Conservation (phyloP, 1,284 basidiomycete species). For the Hemileia vastatrix region DNA sequence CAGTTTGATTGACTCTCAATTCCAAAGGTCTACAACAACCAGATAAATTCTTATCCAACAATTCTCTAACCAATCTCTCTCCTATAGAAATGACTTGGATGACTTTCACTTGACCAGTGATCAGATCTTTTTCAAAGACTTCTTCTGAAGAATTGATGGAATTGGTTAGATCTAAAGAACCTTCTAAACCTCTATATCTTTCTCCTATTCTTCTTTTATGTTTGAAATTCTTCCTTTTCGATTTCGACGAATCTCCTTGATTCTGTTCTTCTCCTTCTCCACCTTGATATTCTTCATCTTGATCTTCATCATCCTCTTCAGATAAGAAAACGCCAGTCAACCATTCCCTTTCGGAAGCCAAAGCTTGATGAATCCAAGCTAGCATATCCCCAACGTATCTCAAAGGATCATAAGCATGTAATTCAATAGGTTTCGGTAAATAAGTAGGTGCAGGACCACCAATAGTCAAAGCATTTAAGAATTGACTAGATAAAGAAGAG, state of each 20-base stretch:
- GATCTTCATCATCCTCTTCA: slow-evolving; percentile 48
- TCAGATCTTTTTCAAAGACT: too few relatives aligned
- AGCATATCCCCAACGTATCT: slow-evolving; percentile 97
- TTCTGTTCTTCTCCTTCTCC: slow-evolving; percentile 59
- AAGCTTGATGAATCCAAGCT: slow-evolving; percentile 93
- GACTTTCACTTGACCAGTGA: too few relatives aligned
- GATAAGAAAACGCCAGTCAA: slow-evolving; percentile 64
- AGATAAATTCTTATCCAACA: slow-evolving; percentile 74
- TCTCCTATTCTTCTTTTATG: slow-evolving; percentile 16
- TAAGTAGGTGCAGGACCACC: slow-evolving; percentile 81
- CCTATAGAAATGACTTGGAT: too few relatives aligned
- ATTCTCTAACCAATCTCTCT: slow-evolving; percentile 64
- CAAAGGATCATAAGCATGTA: slow-evolving; percentile 91
- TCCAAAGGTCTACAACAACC: too few relatives aligned
- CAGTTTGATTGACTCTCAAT: slow-evolving; percentile 81
- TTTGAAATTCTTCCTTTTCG: background rate
- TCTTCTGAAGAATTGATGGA: background rate
- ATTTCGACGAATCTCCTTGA: too few relatives aligned
- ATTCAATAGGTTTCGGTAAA: slow-evolving; percentile 81
- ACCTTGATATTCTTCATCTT: slow-evolving; percentile 28
- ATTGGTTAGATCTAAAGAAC: background rate
- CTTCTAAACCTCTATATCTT: background rate
- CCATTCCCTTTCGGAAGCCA: slow-evolving; percentile 86
- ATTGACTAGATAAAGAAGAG: slow-evolving; percentile 63
- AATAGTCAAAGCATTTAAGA: slow-evolving; percentile 75